Evolutionary conservation across 192 early-diverging fungal genomes (phyloP).

Genomic region (Phlyctochytrium planicorne): DNA sequence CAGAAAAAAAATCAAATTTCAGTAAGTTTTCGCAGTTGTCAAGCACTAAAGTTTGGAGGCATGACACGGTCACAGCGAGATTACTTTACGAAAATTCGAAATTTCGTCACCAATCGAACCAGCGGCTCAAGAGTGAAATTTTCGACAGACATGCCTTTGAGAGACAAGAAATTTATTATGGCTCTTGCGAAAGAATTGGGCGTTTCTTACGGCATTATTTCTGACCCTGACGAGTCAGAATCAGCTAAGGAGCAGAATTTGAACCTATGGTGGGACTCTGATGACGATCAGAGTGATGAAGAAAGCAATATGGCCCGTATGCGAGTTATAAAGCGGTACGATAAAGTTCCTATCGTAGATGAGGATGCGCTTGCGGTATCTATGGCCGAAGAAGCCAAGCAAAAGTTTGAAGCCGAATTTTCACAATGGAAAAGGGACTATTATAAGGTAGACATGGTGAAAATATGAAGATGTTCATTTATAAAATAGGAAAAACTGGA

Average conservation of each 20-base stretch:
- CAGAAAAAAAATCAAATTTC: too few species aligned
- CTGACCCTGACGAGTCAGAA: slow-evolving; percentile 38
- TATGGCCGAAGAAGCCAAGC: slow-evolving; percentile 33
- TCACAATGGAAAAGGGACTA: slow-evolving; percentile 55
- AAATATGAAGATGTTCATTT: neutral
- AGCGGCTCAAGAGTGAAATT: slow-evolving; percentile 23
- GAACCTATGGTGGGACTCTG: slow-evolving; percentile 58
- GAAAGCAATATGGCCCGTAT: slow-evolving; percentile 56
- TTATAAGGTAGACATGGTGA: slow-evolving; percentile 34
- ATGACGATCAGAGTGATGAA: slow-evolving; percentile 57
- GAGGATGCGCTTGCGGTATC: slow-evolving; percentile 25
- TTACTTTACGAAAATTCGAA: slow-evolving; percentile 48
- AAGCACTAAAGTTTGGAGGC: slow-evolving; percentile 16
- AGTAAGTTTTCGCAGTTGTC: too few species aligned
- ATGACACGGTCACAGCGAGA: slow-evolving; percentile 23
- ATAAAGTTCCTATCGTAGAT: slow-evolving; percentile 69
- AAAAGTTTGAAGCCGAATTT: slow-evolving; percentile 46
- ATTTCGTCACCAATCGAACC: slow-evolving; percentile 36
- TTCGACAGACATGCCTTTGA: slow-evolving; percentile 55
- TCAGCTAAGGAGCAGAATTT: slow-evolving; percentile 32
- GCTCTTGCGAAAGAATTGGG: slow-evolving; percentile 47
- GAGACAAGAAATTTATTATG: slow-evolving; percentile 66
- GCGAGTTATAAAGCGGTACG: slow-evolving; percentile 44
- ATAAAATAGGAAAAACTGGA: slow-evolving; percentile 40
- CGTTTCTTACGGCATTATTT: slow-evolving; percentile 37